These are phyloP conservation scores for Neocatenulostroma microsporum DNA, from an alignment of 2,329 filamentous ascomycete species.

Conservation along the genomic window DNA sequence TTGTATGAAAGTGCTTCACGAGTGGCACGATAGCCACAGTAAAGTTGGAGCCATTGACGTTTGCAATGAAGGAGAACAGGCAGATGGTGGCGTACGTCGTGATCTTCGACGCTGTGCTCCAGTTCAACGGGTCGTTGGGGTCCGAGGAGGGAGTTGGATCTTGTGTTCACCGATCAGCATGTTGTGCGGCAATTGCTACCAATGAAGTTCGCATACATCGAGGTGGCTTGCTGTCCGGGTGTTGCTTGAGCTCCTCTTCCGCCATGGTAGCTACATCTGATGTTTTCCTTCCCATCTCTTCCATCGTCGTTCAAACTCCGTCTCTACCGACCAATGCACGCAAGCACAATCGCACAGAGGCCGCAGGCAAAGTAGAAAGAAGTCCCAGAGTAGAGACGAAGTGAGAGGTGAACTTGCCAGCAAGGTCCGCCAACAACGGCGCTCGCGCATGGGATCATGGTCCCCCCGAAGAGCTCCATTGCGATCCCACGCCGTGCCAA, in stretches of 20 bases:
- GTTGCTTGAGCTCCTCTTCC: constrained; percentile 5
- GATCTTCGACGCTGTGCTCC: constrained; percentile 3
- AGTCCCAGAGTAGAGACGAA: too few species aligned
- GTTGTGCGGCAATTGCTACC: too few species aligned
- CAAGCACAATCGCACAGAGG: too few species aligned
- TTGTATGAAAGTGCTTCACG: constrained; percentile 24
- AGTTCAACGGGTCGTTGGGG: constrained; percentile 5
- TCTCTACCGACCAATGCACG: too few species aligned
- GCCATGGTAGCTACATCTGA: neutral
- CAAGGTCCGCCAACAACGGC: too few species aligned
- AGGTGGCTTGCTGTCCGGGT: neutral
- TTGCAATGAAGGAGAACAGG: constrained; percentile 35
- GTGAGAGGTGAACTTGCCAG: too few species aligned
- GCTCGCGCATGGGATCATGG: too few species aligned
- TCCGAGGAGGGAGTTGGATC: constrained; percentile 3
- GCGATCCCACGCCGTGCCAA: too few species aligned
- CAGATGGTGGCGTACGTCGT: constrained; percentile 11
- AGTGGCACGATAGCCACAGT: constrained; percentile 31
- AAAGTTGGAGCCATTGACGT: constrained; percentile 34
- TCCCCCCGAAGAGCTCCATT: too few species aligned
- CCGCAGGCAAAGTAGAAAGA: too few species aligned
- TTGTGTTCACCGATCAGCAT: too few species aligned
- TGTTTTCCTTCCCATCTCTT: neutral
- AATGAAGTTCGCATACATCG: too few species aligned
- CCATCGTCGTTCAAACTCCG: neutral